These are phyloP conservation scores for Pythium plurisporium DNA, from an alignment of 352 stramenopile species.

Conservation along the genomic window DNA sequence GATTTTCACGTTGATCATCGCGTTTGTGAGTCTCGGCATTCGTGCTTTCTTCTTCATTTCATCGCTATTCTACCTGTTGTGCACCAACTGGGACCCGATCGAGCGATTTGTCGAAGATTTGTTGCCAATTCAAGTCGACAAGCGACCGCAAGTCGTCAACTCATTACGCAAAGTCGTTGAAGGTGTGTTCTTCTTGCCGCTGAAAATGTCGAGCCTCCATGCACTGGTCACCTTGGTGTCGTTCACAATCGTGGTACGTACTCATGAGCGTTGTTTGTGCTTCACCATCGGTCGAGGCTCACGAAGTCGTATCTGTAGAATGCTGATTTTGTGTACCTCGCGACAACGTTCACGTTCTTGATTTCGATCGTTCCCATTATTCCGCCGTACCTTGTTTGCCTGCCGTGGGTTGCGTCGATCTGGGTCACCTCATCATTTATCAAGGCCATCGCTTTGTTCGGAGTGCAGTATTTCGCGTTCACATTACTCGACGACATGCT, in stretches of 20 bases:
- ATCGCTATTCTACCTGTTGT: slow-evolving; percentile 83
- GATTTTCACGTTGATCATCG: slow-evolving; percentile 71
- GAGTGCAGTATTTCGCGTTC: slow-evolving; percentile 82
- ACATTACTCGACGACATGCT: slow-evolving; percentile 84
- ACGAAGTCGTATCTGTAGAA: no score
- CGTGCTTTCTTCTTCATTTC: slow-evolving; percentile 87
- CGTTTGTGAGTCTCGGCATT: slow-evolving; percentile 83
- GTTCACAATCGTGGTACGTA: slow-evolving; percentile 74
- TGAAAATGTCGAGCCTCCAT: slow-evolving; percentile 88
- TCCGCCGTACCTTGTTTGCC: slow-evolving; percentile 77
- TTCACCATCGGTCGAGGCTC: no score
- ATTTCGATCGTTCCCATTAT: slow-evolving; percentile 89
- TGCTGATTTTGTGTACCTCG: slow-evolving; percentile 84
- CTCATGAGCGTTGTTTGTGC: neutral
- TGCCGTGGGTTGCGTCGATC: slow-evolving; percentile 80
- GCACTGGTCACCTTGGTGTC: slow-evolving; percentile 86
- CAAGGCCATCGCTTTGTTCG: slow-evolving; percentile 74
- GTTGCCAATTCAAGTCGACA: slow-evolving; percentile 69
- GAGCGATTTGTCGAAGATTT: slow-evolving; percentile 78
- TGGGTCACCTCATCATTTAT: slow-evolving; percentile 77
- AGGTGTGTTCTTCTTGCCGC: slow-evolving; percentile 82
- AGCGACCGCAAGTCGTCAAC: slow-evolving; percentile 59
- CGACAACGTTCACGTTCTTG: slow-evolving; percentile 82
- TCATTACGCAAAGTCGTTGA: slow-evolving; percentile 80
- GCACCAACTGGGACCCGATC: slow-evolving; percentile 84